Evolutionary conservation across 1,284 basidiomycete genomes (phyloP), one percentile per base, ranked within the genome.

Genomic region (Cutaneotrichosporon cavernicola): DNA sequence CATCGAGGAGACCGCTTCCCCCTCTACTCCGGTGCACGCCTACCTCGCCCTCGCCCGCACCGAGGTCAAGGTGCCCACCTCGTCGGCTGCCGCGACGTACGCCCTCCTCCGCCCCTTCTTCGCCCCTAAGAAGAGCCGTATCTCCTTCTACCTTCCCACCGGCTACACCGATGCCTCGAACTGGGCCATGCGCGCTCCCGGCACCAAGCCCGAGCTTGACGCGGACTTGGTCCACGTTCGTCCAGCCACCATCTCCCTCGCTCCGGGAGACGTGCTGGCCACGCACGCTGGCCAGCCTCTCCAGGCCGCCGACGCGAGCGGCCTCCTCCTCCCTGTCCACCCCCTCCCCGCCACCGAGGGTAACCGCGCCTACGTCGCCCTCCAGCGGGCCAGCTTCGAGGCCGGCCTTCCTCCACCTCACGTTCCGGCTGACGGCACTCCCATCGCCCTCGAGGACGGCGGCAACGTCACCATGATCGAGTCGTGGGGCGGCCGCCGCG

Each of bases 91-190:
- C 0, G 72, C 73, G 3, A 73, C 68, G n/a, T 79, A 79, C 70
- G 60, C 72, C 21, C 61, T 73, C 34, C 72, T 79, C 40, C 71
- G 76, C 61, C 76, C 77, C 2, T 68, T 76, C 47, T 79, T 78
- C 69, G 47, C 60, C 38, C 65, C 75, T 3, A 43, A 64, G 58
- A 69, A 67, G 38, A 71, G 68, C 38, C 67, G 70, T 53, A 75
- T 79, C 60, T 75, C 74, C 32, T 77, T 79, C 70, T 77, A 76
- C 68, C 47, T 70, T 47, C 49, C 65, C 13, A 52, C 64, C 26
- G 68, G 65, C 21, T 79, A 79, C 64, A 73, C 77, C 53, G 63
- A 68, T 22, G 53, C 70, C 0, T 55, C 63, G 49, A 79, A 79
- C 67, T 79, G 77, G 77, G 30, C 46, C 1, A 56, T 74, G 16